Conservation (phyloP, 495 filamentous ascomycete genomes). For the Tuber brumale region DNA sequence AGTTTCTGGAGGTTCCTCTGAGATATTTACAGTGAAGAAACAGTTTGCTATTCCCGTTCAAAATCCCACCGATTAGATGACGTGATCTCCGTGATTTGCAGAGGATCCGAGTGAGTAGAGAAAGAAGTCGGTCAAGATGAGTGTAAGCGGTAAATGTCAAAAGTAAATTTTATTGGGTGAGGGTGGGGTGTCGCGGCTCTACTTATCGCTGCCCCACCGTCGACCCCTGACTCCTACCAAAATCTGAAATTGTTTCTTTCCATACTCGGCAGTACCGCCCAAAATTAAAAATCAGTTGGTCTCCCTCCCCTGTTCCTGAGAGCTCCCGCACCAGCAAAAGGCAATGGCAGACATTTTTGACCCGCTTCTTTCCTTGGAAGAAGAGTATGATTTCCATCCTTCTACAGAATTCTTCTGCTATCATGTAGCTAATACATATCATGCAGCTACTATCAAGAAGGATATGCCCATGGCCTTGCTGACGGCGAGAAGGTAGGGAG, state of each 20-base stretch:
- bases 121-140: not conserved
- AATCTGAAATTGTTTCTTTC: slow-evolving; percentile 5
- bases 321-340: not conserved
- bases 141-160: not conserved
- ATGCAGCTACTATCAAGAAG: slow-evolving; percentile 69
- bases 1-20: not conserved
- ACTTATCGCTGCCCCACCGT: slow-evolving; percentile 13
- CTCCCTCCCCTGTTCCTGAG: not conserved
- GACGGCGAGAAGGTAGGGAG: slow-evolving; percentile 77
- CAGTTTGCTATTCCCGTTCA: not conserved
- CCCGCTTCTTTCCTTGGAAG: slow-evolving; percentile 36
- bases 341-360: slow-evolving; percentile 39
- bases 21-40: not conserved
- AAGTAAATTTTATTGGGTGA: slow-evolving; percentile 7
- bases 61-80: not conserved
- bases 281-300: slow-evolving; percentile 3
- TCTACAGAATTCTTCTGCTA: not conserved
- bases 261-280: slow-evolving; percentile 4
- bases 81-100: not conserved
- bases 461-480: slow-evolving; percentile 63
- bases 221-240: slow-evolving; percentile 16
- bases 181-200: slow-evolving; percentile 23
- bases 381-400: slow-evolving; percentile 28
- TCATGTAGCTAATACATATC: slow-evolving; percentile 20
- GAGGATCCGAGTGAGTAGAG: not conserved